Evolutionary conservation across 768 basidiomycete species (phyloP), one percentile per base, ranked within the genome.

Genomic region (Tricholoma sp.): DNA sequence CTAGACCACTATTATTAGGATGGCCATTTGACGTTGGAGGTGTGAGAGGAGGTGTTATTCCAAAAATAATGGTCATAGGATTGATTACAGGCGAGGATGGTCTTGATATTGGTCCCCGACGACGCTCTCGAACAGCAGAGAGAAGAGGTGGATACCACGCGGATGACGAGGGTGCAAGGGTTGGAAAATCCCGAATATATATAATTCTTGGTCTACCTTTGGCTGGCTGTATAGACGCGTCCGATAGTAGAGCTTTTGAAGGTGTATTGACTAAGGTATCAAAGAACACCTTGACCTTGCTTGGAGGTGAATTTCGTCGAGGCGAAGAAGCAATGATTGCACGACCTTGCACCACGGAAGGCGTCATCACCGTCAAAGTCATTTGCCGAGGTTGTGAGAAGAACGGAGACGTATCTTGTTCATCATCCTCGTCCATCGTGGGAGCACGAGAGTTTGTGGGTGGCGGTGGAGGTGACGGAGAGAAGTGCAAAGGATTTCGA

Each of bases 21-120:
- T 68, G 61, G 28, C 54, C 62, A 29, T 57, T 53, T 36, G 63
- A 70, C 49, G 63, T 60, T 9, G 81, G 73, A n/a, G 81, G 78
- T 12, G 82, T 72, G n/a, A 93, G 72, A 3, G 89, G 74, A 28
- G 94, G 92, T 0, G 88, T 86, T 64, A 91, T 84, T n/a, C 93
- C 92, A 63, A 96, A 89, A 15, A 97, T 77, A 48, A 97, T 91
- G 7, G 86, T 83, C 62, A 87, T 89, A 2, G 93, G 91, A 65
- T 83, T 83, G 34, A 70, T 61, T 11, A 85, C 79, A 1, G 84
- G 79, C n/a, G 83, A 81, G 5, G 82, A 76, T 10, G 84, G 77
- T 29, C 83, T 76, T 0, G 83, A 71, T 7, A 86, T 72, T 3
- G 85, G 76, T 2, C 88, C 85, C 59, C 83, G 79, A 32, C 94